Evolutionary conservation across 139 green algal genomes (phyloP).

Genomic region (Deuterostichococcus epilithicus): DNA sequence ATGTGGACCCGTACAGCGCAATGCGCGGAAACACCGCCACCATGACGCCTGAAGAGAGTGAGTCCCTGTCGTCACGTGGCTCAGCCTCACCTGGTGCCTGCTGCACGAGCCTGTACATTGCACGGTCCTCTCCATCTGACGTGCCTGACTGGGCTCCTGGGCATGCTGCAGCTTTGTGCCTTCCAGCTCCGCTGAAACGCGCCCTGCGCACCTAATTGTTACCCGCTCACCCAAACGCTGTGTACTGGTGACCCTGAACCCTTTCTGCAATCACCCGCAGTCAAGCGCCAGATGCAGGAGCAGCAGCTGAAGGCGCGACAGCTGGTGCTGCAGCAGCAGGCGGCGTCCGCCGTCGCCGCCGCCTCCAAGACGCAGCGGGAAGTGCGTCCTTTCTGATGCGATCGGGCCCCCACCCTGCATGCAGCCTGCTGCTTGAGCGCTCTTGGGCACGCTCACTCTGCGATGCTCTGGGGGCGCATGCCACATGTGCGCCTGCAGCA

Average conservation of each 20-base stretch:
- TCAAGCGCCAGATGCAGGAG: slow-evolving; percentile 64
- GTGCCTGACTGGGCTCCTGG: too few species aligned
- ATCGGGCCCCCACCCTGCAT: neutral
- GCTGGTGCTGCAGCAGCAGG: slow-evolving; percentile 80
- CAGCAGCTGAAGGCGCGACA: slow-evolving; percentile 74
- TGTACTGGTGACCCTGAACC: neutral
- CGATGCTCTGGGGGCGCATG: too few species aligned
- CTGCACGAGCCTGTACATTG: neutral
- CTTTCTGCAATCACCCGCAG: slow-evolving; percentile 6
- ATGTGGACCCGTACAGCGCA: slow-evolving; percentile 23
- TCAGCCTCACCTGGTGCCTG: neutral
- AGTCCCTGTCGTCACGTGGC: neutral
- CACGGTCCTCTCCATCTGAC: too few species aligned
- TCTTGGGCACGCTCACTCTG: too few species aligned
- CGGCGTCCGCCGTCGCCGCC: slow-evolving; percentile 53
- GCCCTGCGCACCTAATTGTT: neutral
- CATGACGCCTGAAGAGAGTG: slow-evolving; percentile 33
- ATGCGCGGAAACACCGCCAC: slow-evolving; percentile 19
- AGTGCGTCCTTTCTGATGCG: slow-evolving; percentile 24
- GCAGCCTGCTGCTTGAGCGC: neutral
- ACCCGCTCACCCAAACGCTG: neutral
- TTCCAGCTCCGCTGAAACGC: neutral
- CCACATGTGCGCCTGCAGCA: too few species aligned
- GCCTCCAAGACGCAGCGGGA: slow-evolving; percentile 75
- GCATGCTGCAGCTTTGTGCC: neutral